phyloP scores from a whole-genome alignment of 2,329 filamentous ascomycete species.

The Aspergillus sp. region DNA sequence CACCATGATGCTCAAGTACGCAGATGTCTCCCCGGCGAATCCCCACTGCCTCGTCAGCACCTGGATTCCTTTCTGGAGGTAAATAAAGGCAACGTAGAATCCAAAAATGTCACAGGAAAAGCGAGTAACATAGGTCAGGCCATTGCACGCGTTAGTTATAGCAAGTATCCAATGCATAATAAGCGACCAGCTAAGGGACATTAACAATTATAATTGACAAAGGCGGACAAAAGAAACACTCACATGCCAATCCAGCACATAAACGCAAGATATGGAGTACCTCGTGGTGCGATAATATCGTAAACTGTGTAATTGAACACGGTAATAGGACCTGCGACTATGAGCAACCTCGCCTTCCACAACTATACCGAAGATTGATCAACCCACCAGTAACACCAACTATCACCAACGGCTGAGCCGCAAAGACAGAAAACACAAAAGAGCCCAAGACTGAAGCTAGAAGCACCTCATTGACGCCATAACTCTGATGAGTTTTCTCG shows the following conservation, averaged over 20 bases:
- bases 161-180: slow-evolving; percentile 83
- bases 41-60: slow-evolving; percentile 74
- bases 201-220: neutral
- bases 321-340: slow-evolving; percentile 69
- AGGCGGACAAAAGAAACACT: slow-evolving; percentile 26
- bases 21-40: slow-evolving; percentile 58
- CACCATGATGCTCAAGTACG: slow-evolving; percentile 75
- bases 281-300: slow-evolving; percentile 76
- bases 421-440: slow-evolving; percentile 75
- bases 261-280: slow-evolving; percentile 80
- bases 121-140: slow-evolving; percentile 81
- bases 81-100: slow-evolving; percentile 90
- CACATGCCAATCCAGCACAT: slow-evolving; percentile 88
- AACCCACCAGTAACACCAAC: slow-evolving; percentile 75
- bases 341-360: neutral
- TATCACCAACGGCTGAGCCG: slow-evolving; percentile 83
- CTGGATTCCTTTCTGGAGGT: slow-evolving; percentile 87
- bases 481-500: slow-evolving; percentile 78
- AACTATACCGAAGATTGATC: neutral
- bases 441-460: slow-evolving; percentile 79
- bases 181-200: slow-evolving; percentile 69
- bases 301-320: slow-evolving; percentile 95
- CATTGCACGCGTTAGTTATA: slow-evolving; percentile 83
- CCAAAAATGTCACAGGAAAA: slow-evolving; percentile 94
- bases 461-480: slow-evolving; percentile 89